A percentile compares a stretch with the other conserved stretches of the same genome.
Conservation (phyloP, 345 rosid species). For the Populus nigra region DNA sequence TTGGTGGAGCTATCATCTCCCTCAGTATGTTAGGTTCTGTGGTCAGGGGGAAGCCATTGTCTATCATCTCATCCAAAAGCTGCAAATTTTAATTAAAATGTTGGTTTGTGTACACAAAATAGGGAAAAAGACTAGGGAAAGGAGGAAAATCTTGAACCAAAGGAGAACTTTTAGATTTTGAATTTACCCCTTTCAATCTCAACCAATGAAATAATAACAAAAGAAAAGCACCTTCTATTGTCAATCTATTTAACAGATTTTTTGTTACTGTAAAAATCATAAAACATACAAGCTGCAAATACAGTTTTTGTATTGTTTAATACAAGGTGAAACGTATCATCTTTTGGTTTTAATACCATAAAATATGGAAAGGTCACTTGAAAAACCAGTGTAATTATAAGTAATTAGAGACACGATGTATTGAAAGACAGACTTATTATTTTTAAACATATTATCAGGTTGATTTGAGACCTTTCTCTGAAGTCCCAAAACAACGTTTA, state of each 20-base stretch:
- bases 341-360: background rate
- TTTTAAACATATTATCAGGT: background rate
- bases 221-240: background rate
- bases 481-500: background rate
- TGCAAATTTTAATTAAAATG: constrained; percentile 35
- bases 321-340: background rate
- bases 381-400: background rate
- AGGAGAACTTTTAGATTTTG: background rate
- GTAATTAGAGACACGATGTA: background rate
- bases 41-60: constrained; percentile 94
- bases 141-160: background rate
- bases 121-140: background rate
- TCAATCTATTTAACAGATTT: background rate
- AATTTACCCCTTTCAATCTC: background rate
- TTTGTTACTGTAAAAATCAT: background rate
- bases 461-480: background rate
- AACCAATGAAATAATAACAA: background rate
- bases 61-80: constrained; percentile 98
- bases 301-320: background rate
- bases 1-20: constrained; percentile 96
- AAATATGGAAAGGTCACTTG: background rate
- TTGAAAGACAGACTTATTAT: background rate
- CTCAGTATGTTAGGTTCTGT: constrained; percentile 86
- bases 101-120: background rate
- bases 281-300: background rate